Conservation (phyloP, 2,329 filamentous ascomycete species). For the Chrysoporthe cubensis region DNA sequence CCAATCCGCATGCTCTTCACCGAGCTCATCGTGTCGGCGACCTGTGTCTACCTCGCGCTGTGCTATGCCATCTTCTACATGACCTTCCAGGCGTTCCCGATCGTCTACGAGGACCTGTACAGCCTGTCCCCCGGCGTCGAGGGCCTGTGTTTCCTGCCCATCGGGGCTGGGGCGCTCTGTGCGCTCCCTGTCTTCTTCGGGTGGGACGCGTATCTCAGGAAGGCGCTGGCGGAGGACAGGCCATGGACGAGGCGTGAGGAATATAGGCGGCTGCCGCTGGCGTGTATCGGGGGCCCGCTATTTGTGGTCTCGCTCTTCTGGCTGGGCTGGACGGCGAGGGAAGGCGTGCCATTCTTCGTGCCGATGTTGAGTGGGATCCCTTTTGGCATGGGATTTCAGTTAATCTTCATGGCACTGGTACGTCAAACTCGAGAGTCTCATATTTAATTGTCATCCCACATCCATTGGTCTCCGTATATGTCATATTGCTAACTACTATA, state of each 20-base stretch:
- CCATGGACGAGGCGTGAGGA: conserved; percentile 67
- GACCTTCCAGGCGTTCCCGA: conserved; percentile 75
- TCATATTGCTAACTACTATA: neutral
- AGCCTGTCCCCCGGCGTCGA: conserved; percentile 65
- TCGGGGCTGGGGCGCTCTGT: conserved; percentile 65
- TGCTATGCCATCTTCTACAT: conserved; percentile 71
- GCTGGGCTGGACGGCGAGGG: conserved; percentile 62
- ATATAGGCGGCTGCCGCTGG: conserved; percentile 71
- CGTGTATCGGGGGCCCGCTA: conserved; percentile 70
- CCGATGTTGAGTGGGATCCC: conserved; percentile 64
- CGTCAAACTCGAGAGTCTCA: conserved; percentile 12
- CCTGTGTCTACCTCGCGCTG: conserved; percentile 72
- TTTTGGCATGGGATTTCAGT: conserved; percentile 64
- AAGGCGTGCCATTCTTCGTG: conserved; percentile 53
- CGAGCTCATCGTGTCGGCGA: conserved; percentile 74
- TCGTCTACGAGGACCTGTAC: conserved; percentile 69
- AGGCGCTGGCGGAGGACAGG: conserved; percentile 52
- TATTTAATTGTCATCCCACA: neutral
- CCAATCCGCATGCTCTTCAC: conserved; percentile 73
- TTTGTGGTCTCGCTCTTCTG: conserved; percentile 61
- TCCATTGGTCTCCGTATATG: neutral
- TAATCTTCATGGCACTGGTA: conserved; percentile 66
- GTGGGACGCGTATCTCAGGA: conserved; percentile 65
- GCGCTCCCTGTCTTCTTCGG: conserved; percentile 64
- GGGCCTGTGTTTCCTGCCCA: conserved; percentile 70